Conservation (phyloP, 257 asterid species). For the Solanum chilense region DNA sequence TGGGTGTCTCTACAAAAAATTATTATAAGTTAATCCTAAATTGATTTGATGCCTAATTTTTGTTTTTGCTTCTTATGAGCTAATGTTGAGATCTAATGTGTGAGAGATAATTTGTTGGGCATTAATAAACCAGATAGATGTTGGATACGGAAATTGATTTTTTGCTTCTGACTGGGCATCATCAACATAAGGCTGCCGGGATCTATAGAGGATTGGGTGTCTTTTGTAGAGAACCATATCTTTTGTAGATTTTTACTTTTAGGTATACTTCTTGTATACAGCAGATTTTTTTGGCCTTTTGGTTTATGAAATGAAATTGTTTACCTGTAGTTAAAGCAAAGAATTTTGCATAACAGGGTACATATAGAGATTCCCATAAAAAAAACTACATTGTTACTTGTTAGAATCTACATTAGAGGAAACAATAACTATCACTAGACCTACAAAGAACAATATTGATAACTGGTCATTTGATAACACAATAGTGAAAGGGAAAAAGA, state of each 20-base stretch:
- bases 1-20: neutral
- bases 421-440: neutral
- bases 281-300: neutral
- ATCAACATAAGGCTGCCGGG: neutral
- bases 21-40: neutral
- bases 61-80: neutral
- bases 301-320: neutral
- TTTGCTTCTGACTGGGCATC: neutral
- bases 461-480: neutral
- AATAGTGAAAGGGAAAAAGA: neutral
- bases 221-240: neutral
- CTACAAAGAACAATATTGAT: neutral
- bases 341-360: neutral
- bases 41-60: neutral
- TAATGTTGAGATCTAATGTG: neutral
- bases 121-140: neutral
- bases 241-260: neutral
- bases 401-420: neutral
- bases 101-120: neutral
- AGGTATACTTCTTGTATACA: neutral
- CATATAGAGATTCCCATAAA: neutral
- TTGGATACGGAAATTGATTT: neutral
- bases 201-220: neutral
- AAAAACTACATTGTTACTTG: neutral
- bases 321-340: neutral